These are phyloP conservation scores for Gracilaria domingensis DNA, from an alignment of 23 red algal genomes.

Conservation along the genomic window DNA sequence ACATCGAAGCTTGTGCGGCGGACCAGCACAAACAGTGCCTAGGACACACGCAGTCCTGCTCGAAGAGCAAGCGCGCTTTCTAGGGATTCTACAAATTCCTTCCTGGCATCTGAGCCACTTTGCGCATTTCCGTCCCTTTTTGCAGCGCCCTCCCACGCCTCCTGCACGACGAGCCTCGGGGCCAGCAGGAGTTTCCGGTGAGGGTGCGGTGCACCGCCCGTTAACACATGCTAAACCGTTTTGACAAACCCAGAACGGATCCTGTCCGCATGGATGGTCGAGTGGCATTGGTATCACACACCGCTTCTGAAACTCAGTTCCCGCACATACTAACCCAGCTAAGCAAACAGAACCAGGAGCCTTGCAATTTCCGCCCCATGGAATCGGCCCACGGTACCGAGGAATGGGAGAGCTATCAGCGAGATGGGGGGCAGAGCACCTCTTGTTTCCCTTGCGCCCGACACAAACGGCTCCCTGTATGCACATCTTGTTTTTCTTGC, in stretches of 20 bases:
- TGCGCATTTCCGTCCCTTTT: not conserved
- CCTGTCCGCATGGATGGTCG: constrained; percentile 2
- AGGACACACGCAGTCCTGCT: not conserved
- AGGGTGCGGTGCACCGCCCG: not conserved
- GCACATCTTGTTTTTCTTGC: not conserved
- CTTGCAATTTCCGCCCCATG: not conserved
- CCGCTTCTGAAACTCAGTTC: not conserved
- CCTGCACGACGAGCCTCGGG: not conserved
- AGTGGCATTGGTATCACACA: constrained; percentile 38
- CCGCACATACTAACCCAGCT: constrained; percentile 10
- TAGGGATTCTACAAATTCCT: constrained; percentile 30
- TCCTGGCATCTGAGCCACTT: not conserved
- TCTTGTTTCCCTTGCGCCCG: not conserved
- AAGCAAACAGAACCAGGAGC: not conserved
- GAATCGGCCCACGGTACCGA: not conserved
- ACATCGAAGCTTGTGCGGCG: constrained; percentile 8
- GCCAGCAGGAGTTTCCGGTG: too few species aligned
- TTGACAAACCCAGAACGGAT: constrained; percentile 49
- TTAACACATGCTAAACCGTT: not conserved
- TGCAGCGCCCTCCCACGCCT: not conserved
- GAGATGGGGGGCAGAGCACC: not conserved
- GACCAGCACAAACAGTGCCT: constrained; percentile 27
- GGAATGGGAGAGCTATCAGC: not conserved
- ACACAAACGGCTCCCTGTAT: not conserved
- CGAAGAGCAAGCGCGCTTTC: not conserved